phyloP scores from a whole-genome alignment of 805 yeast species.

The Wickerhamomyces pijperi region DNA sequence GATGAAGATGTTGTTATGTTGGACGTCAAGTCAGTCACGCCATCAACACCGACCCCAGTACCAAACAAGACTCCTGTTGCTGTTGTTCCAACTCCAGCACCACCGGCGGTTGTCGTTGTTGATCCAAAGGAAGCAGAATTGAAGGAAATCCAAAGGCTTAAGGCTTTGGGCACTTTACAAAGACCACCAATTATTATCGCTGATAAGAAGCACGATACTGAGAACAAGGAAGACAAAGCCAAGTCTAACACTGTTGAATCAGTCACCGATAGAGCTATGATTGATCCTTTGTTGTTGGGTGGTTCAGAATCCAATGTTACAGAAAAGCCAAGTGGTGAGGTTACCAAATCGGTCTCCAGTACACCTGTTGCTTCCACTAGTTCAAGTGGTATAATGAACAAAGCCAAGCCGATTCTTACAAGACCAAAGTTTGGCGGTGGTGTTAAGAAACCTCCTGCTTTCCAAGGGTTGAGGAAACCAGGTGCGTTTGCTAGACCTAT shows the following conservation, averaged over 20 bases:
- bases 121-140: not conserved
- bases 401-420: slow-evolving; percentile 7
- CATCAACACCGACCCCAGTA: not conserved
- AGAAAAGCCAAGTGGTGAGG: not conserved
- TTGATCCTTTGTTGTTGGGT: not conserved
- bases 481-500: slow-evolving; percentile 19
- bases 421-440: slow-evolving; percentile 18
- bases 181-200: slow-evolving; percentile 16
- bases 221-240: not conserved
- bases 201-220: slow-evolving; percentile 3
- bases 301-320: not conserved
- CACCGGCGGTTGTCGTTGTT: not conserved
- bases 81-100: not conserved
- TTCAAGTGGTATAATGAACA: not conserved
- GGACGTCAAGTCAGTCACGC: not conserved
- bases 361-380: slow-evolving; percentile 1
- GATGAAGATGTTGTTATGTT: no score
- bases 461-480: slow-evolving; percentile 17
- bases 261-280: not conserved
- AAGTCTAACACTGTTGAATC: not conserved
- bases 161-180: slow-evolving; percentile 11
- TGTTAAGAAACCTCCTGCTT: slow-evolving; percentile 14
- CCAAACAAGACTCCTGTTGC: not conserved
- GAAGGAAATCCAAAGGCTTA: not conserved
- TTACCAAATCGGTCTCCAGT: no score